A percentile compares a stretch with the other conserved stretches of the same genome.
These are phyloP conservation scores for Glonium stellatum DNA, from an alignment of 495 filamentous ascomycete species.

Conservation along the genomic window DNA sequence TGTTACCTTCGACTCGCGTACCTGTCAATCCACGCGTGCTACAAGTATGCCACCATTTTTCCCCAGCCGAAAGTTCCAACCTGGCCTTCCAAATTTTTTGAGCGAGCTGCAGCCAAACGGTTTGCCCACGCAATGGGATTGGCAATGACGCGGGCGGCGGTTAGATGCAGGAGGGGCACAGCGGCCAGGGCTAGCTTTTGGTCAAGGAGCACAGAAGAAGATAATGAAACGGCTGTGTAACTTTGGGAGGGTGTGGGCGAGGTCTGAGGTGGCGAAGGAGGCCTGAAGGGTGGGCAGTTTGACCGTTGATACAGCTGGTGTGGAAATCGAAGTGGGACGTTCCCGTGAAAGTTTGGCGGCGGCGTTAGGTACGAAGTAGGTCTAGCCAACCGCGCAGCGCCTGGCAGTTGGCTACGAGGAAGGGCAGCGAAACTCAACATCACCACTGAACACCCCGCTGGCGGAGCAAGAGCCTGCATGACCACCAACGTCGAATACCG, in stretches of 20 bases:
- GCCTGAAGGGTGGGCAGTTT: neutral
- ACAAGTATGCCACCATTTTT: slow-evolving; percentile 25
- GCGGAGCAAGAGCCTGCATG: too few species aligned
- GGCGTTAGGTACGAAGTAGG: neutral
- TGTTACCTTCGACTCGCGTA: slow-evolving; percentile 25
- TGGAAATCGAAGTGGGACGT: slow-evolving; percentile 1
- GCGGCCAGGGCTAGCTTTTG: slow-evolving; percentile 6
- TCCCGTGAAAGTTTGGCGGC: neutral
- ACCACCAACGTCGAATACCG: too few species aligned
- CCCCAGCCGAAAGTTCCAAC: neutral
- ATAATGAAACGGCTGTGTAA: slow-evolving; percentile 16
- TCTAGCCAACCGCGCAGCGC: neutral
- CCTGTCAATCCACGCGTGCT: slow-evolving; percentile 13
- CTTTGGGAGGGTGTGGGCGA: neutral
- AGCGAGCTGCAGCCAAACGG: slow-evolving; percentile 8
- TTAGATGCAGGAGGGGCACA: slow-evolving; percentile 19
- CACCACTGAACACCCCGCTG: neutral
- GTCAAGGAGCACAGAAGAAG: slow-evolving; percentile 1
- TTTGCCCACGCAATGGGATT: slow-evolving; percentile 14
- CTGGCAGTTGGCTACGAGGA: too few species aligned
- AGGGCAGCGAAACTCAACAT: neutral
- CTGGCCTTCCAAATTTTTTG: slow-evolving; percentile 12
- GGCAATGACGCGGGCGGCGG: slow-evolving; percentile 28
- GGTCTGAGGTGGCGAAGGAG: neutral
- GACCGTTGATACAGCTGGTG: slow-evolving; percentile 11